Evolutionary conservation across 2,329 filamentous ascomycete species (phyloP).

Genomic region (Arthrobotrys sphaeroides): DNA sequence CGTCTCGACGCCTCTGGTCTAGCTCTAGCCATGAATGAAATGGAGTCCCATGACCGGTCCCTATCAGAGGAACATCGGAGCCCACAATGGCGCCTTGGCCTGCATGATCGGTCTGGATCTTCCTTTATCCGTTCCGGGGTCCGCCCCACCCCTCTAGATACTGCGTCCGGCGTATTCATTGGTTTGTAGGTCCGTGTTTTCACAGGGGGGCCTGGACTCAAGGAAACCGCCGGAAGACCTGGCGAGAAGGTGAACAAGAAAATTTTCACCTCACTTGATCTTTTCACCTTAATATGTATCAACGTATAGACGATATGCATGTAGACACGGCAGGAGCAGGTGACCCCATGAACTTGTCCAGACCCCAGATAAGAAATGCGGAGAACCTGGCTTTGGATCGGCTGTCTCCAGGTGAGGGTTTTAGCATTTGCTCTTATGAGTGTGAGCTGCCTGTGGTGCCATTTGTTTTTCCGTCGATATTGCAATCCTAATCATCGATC

Average conservation of each 20-base stretch:
- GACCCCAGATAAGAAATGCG: constrained; percentile 49
- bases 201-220: not conserved
- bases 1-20: not conserved
- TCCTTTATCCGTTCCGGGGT: constrained; percentile 54
- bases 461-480: not conserved
- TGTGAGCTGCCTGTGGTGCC: constrained; percentile 20
- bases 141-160: constrained; percentile 22
- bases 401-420: constrained; percentile 37
- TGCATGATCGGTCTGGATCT: constrained; percentile 53
- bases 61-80: not conserved
- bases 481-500: not conserved
- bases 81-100: constrained; percentile 43
- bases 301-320: constrained; percentile 19
- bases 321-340: constrained; percentile 47
- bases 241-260: constrained; percentile 10
- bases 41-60: constrained; percentile 33
- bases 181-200: constrained; percentile 3
- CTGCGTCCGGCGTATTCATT: constrained; percentile 5
- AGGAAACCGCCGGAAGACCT: constrained; percentile 15
- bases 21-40: constrained; percentile 17
- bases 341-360: constrained; percentile 40
- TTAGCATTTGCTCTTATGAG: constrained; percentile 24
- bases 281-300: constrained; percentile 19
- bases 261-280: constrained; percentile 18
- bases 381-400: constrained; percentile 52